Base-by-base conservation (phyloP, 805 yeast species). In the Saccharomycopsis microspora region DNA sequence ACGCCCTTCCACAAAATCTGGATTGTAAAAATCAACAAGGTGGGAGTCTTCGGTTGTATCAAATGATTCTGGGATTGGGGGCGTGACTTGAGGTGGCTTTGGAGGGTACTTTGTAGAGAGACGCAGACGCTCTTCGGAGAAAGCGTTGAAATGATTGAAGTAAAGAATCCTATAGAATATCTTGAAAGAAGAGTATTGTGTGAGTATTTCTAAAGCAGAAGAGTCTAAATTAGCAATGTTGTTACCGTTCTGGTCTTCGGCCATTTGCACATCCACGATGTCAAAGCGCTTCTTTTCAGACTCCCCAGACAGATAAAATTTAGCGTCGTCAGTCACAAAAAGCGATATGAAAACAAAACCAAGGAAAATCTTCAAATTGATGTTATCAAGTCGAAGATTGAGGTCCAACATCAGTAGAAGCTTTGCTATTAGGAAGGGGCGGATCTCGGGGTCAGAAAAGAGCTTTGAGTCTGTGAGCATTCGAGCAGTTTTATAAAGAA, bases 101-200 rank as follows among this genome's bases (percentile, higher is more conserved):
- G 11, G 10, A 10, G 37, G n/a, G n/a, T 10, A 34, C 29, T 39
- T 32, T 27, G 30, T 27, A 5, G 39, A 11, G 35, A 42, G 31
- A 37, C 33, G 10, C 35, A 19, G 33, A 32, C 45, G 34, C 5
- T 28, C 29, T 9, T 31, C 27, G 38, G 44, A 43, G 39, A 49
- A 46, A 10, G 36, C 11, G 29, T 41, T 34, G 33, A 50, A 47
- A 31, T 47, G 45, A 36, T 52, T 52, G 43, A 52, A 52, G 30
- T 52, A 52, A 4, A 52, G 31, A 19, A 52, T 52, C 32, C 49
- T 52, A 43, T 50, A 52, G 34, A 52, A 52, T 5, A 52, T 49
- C 29, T 47, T 50, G 35, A 52, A 52, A 7, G 53, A 47, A 7
- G 47, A 39, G 38, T 50, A 52, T 7, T 30, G 31, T 29, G 30